Percentiles rank a stretch among this genome's conserved stretches.
Evolutionary conservation across 192 early-diverging fungal species (phyloP).

Genomic region (Spizellomyces punctatus): DNA sequence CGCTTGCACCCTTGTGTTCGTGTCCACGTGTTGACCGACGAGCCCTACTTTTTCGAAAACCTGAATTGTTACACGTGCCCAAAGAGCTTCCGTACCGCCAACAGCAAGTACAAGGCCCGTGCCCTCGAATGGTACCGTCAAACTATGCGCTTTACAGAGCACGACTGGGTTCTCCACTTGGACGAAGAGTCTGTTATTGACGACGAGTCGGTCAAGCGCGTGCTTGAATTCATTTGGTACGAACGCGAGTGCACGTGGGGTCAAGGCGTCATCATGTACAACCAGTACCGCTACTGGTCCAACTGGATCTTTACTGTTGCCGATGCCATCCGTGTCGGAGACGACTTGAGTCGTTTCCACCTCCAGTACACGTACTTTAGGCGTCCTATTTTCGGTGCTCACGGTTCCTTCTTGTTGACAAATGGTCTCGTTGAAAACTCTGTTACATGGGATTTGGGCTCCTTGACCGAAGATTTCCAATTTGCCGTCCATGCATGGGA

Average conservation of each 20-base stretch:
- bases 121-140: slow-evolving; percentile 65
- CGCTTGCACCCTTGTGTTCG: slow-evolving; percentile 54
- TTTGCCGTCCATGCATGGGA: slow-evolving; percentile 56
- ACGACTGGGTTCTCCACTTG: slow-evolving; percentile 62
- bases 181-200: slow-evolving; percentile 66
- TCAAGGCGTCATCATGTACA: slow-evolving; percentile 62
- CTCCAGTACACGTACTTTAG: slow-evolving; percentile 63
- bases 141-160: slow-evolving; percentile 55
- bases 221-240: slow-evolving; percentile 62
- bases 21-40: slow-evolving; percentile 61
- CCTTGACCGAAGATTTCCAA: slow-evolving; percentile 59
- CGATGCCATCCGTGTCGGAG: slow-evolving; percentile 61
- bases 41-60: slow-evolving; percentile 65
- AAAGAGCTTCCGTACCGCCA: slow-evolving; percentile 46
- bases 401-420: slow-evolving; percentile 57
- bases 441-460: slow-evolving; percentile 58
- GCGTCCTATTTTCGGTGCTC: slow-evolving; percentile 56
- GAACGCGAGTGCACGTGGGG: slow-evolving; percentile 55
- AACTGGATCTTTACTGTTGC: slow-evolving; percentile 63
- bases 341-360: slow-evolving; percentile 59
- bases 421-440: slow-evolving; percentile 60
- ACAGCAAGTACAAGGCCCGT: slow-evolving; percentile 60
- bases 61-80: slow-evolving; percentile 66
- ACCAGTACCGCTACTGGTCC: slow-evolving; percentile 59
- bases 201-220: slow-evolving; percentile 52